Base-by-base conservation (phyloP, 176 grass and related monocot species). In the Aegilops speltoides region DNA sequence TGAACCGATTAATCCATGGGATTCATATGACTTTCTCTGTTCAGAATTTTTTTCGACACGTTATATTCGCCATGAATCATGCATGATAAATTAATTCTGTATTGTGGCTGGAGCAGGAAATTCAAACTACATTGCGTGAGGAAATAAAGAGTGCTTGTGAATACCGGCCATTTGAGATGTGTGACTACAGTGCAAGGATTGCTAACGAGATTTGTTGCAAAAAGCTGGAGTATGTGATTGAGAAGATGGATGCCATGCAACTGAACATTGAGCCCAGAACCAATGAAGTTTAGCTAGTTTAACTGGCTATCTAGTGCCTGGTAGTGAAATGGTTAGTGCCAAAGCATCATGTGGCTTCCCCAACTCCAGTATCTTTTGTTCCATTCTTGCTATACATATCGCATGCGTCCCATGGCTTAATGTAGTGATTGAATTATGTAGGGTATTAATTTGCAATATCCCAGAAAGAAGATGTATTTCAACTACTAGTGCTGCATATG, bases 61-160 rank as follows among this genome's bases (percentile, higher is more conserved):
- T 15, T 23, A 4, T 60, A 16, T 12, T 52, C 15, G 13, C 48
- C 36, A 40, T 40, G 63, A 79, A 67, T 46, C 14, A 22, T 22
- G 2, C 15, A 73, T 66, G 59, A 11, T 87, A 57, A 24, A 19
- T 22, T 33, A 7, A 68, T 73, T 68, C 48, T 52, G 4, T 9
- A 23, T 80, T 72, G 72, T 83, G 17, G 20, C 63, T 88, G 28
- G 82, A 84, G 33, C 82, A 98, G 97, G 92, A 98, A 65, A 96
- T 98, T 75, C 97, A 98, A 85, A 89, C 83, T 57, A 94, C 92
- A 38, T 54, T 98, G 68, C 93, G 90, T 1, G 97, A 94, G 54
- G 97, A 96, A 85, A 98, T 98, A 72, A 98, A 87, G 80, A 91
- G 97, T 70, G 91, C 93, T 38, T 96, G 90, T 10, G 94, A 94